Conservation (phyloP, 495 filamentous ascomycete genomes). For the Gamarada debralockiae region DNA sequence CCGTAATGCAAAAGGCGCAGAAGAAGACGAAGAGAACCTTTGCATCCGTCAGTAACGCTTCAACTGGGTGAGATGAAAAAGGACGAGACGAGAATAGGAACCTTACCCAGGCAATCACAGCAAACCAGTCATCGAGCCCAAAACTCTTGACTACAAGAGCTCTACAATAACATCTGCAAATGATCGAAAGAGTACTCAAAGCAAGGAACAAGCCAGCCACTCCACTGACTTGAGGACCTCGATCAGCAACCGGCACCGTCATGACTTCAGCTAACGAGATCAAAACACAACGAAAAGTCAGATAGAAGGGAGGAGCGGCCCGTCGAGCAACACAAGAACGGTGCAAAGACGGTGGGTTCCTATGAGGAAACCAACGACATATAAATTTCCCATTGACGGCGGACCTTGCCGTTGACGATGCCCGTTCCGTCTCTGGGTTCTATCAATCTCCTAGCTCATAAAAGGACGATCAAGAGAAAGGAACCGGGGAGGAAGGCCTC, state of each 20-base stretch:
- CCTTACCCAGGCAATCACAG: constrained; percentile 24
- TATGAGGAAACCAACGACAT: too few relatives aligned
- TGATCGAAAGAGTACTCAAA: constrained; percentile 31
- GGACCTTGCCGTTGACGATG: too few relatives aligned
- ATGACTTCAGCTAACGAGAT: constrained; percentile 1
- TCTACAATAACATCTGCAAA: constrained; percentile 36
- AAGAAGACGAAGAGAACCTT: constrained; percentile 21
- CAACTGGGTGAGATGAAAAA: not conserved
- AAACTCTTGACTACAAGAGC: constrained; percentile 35
- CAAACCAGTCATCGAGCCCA: constrained; percentile 37
- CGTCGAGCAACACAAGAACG: too few relatives aligned
- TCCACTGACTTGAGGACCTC: constrained; percentile 20
- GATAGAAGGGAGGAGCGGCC: too few relatives aligned
- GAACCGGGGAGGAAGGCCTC: too few relatives aligned
- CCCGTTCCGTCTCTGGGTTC: too few relatives aligned
- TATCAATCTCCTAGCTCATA: too few relatives aligned
- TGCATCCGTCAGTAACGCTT: constrained; percentile 3
- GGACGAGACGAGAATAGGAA: not conserved
- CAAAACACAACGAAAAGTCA: too few relatives aligned
- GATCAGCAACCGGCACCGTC: constrained; percentile 8
- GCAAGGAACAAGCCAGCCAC: constrained; percentile 24
- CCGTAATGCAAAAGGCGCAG: constrained; percentile 14
- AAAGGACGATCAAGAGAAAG: too few relatives aligned
- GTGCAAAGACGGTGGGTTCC: too few relatives aligned
- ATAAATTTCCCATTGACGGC: too few relatives aligned